Percentiles rank a stretch among this genome's conserved stretches.
Conservation (phyloP, 192 early-diverging fungal species). For the Umbelopsis isabellina region DNA sequence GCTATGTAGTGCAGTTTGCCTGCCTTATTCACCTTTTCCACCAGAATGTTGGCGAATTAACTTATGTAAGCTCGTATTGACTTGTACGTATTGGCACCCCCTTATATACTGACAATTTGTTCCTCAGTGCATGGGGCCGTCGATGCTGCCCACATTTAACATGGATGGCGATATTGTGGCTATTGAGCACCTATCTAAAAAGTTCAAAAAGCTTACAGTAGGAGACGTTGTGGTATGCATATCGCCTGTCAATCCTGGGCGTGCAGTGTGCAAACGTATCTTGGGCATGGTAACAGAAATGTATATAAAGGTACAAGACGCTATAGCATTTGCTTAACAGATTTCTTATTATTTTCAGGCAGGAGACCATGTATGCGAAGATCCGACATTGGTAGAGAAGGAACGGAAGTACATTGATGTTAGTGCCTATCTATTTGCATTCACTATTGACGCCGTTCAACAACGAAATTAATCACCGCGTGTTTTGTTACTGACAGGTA, state of each 20-base stretch:
- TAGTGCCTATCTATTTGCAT: slow-evolving; percentile 22
- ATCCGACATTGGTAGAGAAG: slow-evolving; percentile 60
- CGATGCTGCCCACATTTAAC: slow-evolving; percentile 92
- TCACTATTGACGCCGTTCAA: neutral
- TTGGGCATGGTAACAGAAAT: slow-evolving; percentile 64
- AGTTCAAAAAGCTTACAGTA: slow-evolving; percentile 54
- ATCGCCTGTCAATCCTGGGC: slow-evolving; percentile 70
- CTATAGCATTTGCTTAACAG: neutral
- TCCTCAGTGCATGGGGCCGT: slow-evolving; percentile 76
- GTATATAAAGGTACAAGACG: neutral
- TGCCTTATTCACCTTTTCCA: slow-evolving; percentile 75
- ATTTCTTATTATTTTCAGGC: slow-evolving; percentile 44
- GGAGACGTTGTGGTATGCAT: slow-evolving; percentile 83
- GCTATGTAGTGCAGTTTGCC: slow-evolving; percentile 56
- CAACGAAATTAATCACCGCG: neutral
- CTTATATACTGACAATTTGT: slow-evolving; percentile 7
- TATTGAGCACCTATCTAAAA: slow-evolving; percentile 68
- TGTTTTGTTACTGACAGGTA: slow-evolving; percentile 48
- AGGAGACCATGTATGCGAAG: slow-evolving; percentile 80
- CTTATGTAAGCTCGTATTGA: slow-evolving; percentile 61
- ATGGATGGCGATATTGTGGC: slow-evolving; percentile 77
- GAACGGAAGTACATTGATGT: slow-evolving; percentile 65
- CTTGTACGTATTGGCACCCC: neutral
- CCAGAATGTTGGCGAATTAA: slow-evolving; percentile 74
- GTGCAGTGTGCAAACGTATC: slow-evolving; percentile 80